Conservation (phyloP, 805 yeast species). For the Yamadazyma phyllophila region DNA sequence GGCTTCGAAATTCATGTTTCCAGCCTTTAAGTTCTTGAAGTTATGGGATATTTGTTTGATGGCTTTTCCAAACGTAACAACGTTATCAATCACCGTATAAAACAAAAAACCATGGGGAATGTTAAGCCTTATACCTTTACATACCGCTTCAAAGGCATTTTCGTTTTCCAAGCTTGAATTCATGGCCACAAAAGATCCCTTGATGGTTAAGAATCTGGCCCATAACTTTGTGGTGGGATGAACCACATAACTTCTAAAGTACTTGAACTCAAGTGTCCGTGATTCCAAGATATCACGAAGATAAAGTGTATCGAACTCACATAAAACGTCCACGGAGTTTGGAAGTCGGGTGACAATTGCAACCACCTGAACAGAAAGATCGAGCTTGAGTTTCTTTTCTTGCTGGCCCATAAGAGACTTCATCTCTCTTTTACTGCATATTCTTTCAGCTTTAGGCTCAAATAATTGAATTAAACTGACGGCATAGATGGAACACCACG, state of each 20-base stretch:
- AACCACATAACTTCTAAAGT: conserved; percentile 44
- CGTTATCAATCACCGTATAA: conserved; percentile 76
- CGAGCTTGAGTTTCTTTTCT: conserved; percentile 26
- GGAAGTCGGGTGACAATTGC: conserved; percentile 46
- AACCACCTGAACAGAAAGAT: conserved; percentile 29
- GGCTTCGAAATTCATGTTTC: conserved; percentile 27
- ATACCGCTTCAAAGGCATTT: conserved; percentile 20
- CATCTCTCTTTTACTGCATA: conserved; percentile 27
- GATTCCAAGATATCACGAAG: conserved; percentile 24
- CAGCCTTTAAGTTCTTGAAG: conserved; percentile 31
- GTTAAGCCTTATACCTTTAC: conserved; percentile 45
- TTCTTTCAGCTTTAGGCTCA: conserved; percentile 30
- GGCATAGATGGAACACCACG: conserved; percentile 43
- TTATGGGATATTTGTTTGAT: conserved; percentile 57
- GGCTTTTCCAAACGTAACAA: conserved; percentile 65
- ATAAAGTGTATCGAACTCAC: conserved; percentile 40
- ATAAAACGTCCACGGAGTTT: conserved; percentile 43
- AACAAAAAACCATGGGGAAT: conserved; percentile 76
- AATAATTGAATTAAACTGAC: conserved; percentile 29
- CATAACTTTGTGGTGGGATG: conserved; percentile 49
- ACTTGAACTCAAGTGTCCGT: conserved; percentile 31
- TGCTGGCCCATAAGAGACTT: conserved; percentile 17
- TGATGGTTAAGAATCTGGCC: conserved; percentile 37
- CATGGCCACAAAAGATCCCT: conserved; percentile 16
- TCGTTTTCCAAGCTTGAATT: conserved; percentile 15